Base-by-base conservation (phyloP, 1,139 yeast species). In the Yamadazyma sp. region DNA sequence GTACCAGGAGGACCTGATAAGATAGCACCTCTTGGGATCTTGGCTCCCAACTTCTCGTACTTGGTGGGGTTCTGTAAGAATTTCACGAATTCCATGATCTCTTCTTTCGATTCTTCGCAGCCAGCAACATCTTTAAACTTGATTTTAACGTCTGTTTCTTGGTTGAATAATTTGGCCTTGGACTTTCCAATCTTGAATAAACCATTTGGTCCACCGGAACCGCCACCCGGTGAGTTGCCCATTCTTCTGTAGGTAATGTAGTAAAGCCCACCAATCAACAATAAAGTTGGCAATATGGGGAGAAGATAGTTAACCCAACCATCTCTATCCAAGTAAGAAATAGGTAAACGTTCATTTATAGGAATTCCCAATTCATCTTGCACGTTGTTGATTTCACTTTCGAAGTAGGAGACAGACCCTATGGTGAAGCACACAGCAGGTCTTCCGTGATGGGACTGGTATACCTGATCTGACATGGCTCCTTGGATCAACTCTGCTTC, bases 1-100 rank as follows among this genome's bases (percentile, higher is more conserved):
- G 92, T 85, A 67, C 94, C 94, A 33, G 94, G 94, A 29, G 92
- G 88, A 45, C 94, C 94, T 0, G 89, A 82, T 35, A 85, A 65
- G 39, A 85, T 82, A 7, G 92, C 92, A 55, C 94, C 94, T 59
- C 92, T 72, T 32, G 94, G 94, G 43, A 85, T 85, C 54, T 84
- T 82, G 16, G 90, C 94, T 35, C 94, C 94, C 54, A 85, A 69
- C 49, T 75, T 78, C 56, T 84, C 90, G 60, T 84, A 85, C 52
- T 83, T 80, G 32, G 70, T 63, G 2, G 94, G 92, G 47, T 83
- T 77, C 56, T 84, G 85, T 60, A 85, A 73, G 52, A 85, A 85
- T 51, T 81, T 80, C 33, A 85, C 94, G 62, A 85, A 85, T 59
- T 85, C 94, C 89, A 83, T 82, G 49, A 85, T 82, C 61, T 85